phyloP scores from a whole-genome alignment of 192 early-diverging fungal species.

The Fimicolochytrium jonesii region DNA sequence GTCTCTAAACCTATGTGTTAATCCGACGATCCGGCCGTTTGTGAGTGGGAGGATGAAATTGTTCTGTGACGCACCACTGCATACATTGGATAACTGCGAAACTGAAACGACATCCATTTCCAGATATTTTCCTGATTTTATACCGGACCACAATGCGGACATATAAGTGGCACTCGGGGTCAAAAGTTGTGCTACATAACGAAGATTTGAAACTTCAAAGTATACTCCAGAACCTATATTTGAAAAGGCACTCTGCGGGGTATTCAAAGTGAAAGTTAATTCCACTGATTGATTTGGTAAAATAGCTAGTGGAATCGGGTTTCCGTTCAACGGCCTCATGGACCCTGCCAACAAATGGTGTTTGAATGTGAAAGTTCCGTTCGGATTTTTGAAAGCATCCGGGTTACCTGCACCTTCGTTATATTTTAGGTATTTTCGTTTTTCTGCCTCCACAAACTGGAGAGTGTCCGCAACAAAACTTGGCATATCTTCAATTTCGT shows the following conservation, averaged over 20 bases:
- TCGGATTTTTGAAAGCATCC: background rate
- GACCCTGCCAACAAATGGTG: background rate
- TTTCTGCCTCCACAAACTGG: background rate
- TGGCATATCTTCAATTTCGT: background rate
- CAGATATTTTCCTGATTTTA: background rate
- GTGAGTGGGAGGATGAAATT: background rate
- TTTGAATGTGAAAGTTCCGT: background rate
- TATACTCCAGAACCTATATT: background rate
- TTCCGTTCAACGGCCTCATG: background rate
- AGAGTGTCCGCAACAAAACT: background rate
- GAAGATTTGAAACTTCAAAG: background rate
- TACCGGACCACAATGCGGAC: background rate
- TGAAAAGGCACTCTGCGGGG: background rate
- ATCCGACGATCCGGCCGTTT: background rate
- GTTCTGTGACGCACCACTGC: background rate
- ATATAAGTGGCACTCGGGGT: background rate
- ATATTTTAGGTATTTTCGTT: background rate
- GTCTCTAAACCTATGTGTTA: background rate
- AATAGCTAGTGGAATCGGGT: background rate
- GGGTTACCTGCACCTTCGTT: background rate
- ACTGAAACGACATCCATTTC: background rate
- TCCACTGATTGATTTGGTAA: background rate
- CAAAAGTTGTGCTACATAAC: background rate
- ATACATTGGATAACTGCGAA: background rate
- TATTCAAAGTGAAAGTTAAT: constrained; percentile 1